A percentile compares a stretch with the other conserved stretches of the same genome.
phyloP scores from a whole-genome alignment of 1,284 basidiomycete genomes.

The Grifola frondosa region DNA sequence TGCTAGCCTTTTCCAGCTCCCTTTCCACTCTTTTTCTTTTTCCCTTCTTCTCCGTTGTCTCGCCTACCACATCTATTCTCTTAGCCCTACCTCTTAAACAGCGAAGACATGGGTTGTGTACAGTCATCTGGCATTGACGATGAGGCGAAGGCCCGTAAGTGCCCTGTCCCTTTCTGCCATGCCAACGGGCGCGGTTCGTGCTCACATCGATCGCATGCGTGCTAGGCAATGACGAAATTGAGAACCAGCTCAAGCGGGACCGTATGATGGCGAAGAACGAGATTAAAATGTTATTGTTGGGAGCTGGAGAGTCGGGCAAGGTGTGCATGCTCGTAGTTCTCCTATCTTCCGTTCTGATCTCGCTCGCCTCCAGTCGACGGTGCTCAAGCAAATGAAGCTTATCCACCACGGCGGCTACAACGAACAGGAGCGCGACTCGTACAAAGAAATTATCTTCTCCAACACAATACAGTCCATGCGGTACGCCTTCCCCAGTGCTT shows the following conservation, averaged over 20 bases:
- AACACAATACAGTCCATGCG: slow-evolving; percentile 97
- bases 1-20: slow-evolving; percentile 14
- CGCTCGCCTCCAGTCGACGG: slow-evolving; percentile 64
- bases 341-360: not conserved
- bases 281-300: slow-evolving; percentile 90
- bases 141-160: slow-evolving; percentile 82
- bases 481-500: slow-evolving; percentile 38
- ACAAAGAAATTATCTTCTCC: slow-evolving; percentile 97
- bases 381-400: slow-evolving; percentile 96
- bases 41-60: slow-evolving; percentile 14
- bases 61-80: slow-evolving; percentile 13
- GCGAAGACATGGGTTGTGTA: slow-evolving; percentile 81
- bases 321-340: too few species aligned
- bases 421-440: slow-evolving; percentile 88
- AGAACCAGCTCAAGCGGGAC: slow-evolving; percentile 92
- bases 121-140: slow-evolving; percentile 71
- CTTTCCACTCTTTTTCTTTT: slow-evolving; percentile 23
- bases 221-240: slow-evolving; percentile 91
- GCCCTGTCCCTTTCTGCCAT: slow-evolving; percentile 1
- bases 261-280: slow-evolving; percentile 91
- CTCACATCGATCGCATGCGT: too few species aligned
- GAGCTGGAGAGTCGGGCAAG: slow-evolving; percentile 93
- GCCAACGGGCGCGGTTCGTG: too few species aligned
- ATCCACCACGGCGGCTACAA: slow-evolving; percentile 93
- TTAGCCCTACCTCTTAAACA: too few species aligned